These are phyloP conservation scores for Paratinospora sagittata DNA, from an alignment of 164 flowering plant species.

Conservation along the genomic window DNA sequence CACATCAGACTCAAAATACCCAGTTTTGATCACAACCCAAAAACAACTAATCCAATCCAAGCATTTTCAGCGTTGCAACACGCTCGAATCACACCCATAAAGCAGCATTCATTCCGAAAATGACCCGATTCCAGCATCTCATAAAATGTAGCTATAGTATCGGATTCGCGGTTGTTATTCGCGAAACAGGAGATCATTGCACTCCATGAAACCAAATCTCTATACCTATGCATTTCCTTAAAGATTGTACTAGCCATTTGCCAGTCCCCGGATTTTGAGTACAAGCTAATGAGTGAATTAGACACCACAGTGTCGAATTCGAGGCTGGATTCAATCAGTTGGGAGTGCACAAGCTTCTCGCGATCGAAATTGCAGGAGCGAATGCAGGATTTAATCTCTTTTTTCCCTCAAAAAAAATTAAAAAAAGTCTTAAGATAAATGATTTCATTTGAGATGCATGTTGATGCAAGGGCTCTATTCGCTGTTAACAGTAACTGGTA, in stretches of 20 bases:
- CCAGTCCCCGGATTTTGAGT: constrained; percentile 59
- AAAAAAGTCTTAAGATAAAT: too few relatives aligned
- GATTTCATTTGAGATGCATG: too few relatives aligned
- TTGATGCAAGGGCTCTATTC: too few relatives aligned
- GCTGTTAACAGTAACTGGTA: too few relatives aligned
- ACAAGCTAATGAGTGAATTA: constrained; percentile 64
- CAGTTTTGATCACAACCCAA: constrained; percentile 59
- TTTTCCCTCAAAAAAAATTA: too few relatives aligned
- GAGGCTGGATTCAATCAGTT: constrained; percentile 34
- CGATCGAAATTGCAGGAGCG: constrained; percentile 42
- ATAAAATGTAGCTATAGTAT: constrained; percentile 40
- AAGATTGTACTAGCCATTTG: constrained; percentile 39
- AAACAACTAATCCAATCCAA: constrained; percentile 38
- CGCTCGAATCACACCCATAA: constrained; percentile 53
- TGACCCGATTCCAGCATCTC: constrained; percentile 50
- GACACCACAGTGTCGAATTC: constrained; percentile 38
- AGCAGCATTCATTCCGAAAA: constrained; percentile 67
- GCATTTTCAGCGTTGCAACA: constrained; percentile 37
- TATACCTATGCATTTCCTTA: constrained; percentile 33
- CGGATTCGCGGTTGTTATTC: constrained; percentile 28
- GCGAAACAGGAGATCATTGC: constrained; percentile 73
- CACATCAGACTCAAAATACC: constrained; percentile 57
- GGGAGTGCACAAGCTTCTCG: constrained; percentile 51
- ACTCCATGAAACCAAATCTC: constrained; percentile 77
- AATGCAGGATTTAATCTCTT: constrained; percentile 69